Evolutionary conservation across 1,284 basidiomycete species (phyloP).

Genomic region (Boletus sp.): DNA sequence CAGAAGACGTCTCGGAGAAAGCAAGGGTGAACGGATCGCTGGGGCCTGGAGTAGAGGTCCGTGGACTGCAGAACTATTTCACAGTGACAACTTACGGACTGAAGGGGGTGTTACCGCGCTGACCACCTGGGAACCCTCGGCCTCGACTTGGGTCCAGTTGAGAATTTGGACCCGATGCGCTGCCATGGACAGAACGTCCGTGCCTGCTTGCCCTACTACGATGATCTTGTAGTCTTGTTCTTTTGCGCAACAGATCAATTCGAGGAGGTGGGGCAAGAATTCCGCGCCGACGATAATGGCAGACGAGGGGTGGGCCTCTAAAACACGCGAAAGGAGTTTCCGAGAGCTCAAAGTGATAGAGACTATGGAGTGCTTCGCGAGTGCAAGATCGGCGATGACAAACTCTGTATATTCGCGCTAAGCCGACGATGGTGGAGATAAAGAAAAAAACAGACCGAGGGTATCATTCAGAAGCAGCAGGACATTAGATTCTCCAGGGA

Average conservation of each 20-base stretch:
- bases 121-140: constrained; percentile 45
- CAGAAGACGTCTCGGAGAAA: constrained; percentile 52
- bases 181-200: constrained; percentile 40
- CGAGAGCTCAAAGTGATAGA: constrained; percentile 64
- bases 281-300: constrained; percentile 64
- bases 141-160: constrained; percentile 61
- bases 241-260: constrained; percentile 59
- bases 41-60: constrained; percentile 41
- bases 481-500: constrained; percentile 61
- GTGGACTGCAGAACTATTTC: background rate
- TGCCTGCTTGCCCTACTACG: constrained; percentile 57
- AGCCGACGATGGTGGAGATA: background rate
- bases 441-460: constrained; percentile 46
- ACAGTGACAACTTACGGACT: constrained; percentile 22
- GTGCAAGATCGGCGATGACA: constrained; percentile 68
- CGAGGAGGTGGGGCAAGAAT: constrained; percentile 60
- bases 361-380: constrained; percentile 65
- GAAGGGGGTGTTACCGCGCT: constrained; percentile 18
- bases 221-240: constrained; percentile 57
- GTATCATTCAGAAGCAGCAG: constrained; percentile 70
- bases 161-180: constrained; percentile 51
- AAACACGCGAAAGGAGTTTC: constrained; percentile 52
- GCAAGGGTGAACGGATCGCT: constrained; percentile 63
- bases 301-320: constrained; percentile 61
- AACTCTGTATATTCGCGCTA: constrained; percentile 51